A percentile compares a stretch with the other conserved stretches of the same genome.
phyloP scores from a whole-genome alignment of 108 stramenopile species.

The Stephanodiscus triporus region DNA sequence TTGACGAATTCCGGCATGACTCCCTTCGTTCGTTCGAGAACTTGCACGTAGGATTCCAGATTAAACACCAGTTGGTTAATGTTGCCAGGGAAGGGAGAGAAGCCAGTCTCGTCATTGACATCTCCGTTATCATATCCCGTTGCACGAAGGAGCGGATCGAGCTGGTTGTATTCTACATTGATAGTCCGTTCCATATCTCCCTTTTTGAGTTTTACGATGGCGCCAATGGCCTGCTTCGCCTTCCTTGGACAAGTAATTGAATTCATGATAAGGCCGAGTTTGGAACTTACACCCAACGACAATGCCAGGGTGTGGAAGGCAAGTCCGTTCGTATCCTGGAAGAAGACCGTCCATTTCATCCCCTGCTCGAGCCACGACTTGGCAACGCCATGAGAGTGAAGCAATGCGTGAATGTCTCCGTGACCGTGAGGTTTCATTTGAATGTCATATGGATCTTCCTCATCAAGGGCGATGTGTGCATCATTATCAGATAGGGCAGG shows the following conservation, averaged over 20 bases:
- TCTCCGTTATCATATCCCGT: slow-evolving; percentile 89
- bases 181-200: slow-evolving; percentile 59
- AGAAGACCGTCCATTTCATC: slow-evolving; percentile 91
- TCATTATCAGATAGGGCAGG: slow-evolving; percentile 91
- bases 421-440: slow-evolving; percentile 99
- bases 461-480: slow-evolving; percentile 87
- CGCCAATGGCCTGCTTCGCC: slow-evolving; percentile 98
- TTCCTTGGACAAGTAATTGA: slow-evolving; percentile 94
- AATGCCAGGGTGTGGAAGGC: slow-evolving; percentile 93
- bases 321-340: slow-evolving; percentile 99
- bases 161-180: slow-evolving; percentile 99
- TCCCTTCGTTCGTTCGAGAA: slow-evolving; percentile 84
- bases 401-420: slow-evolving; percentile 97
- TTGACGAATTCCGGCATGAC: slow-evolving; percentile 99
- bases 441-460: slow-evolving; percentile 70
- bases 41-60: slow-evolving; percentile 82
- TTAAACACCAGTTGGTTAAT: slow-evolving; percentile 95
- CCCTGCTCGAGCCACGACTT: slow-evolving; percentile 78
- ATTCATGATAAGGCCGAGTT: slow-evolving; percentile 92
- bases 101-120: slow-evolving; percentile 93
- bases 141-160: slow-evolving; percentile 94
- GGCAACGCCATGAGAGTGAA: slow-evolving; percentile 88
- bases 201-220: slow-evolving; percentile 89
- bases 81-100: slow-evolving; percentile 97
- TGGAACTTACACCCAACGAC: slow-evolving; percentile 89